Evolutionary conservation across 2,329 filamentous ascomycete genomes (phyloP), one percentile per base, ranked within the genome.

Genomic region (Fusarium agapanthi): DNA sequence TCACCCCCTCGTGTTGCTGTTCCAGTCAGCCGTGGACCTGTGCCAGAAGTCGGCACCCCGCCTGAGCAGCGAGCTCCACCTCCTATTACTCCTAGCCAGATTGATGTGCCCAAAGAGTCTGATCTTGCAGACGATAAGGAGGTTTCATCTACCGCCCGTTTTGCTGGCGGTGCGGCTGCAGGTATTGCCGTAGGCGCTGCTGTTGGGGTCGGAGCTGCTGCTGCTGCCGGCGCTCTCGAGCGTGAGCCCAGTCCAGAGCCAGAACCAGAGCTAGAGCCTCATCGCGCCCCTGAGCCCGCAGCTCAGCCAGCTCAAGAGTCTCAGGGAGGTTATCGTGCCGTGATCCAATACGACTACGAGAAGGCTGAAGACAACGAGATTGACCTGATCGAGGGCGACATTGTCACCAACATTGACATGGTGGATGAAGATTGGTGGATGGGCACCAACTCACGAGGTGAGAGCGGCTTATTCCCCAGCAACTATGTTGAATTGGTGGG

Each of bases 371-470:
- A 97, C 75, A 99, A 99, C 78, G 96, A 99, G 83, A 89, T 99
- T 64, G 95, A 97, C 74, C 88, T 99, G 24, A 87, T 89, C 32
- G 96, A 99, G 83, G 95, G 95, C 71, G 93, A 98, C 77, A 89
- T 91, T 72, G 92, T 99, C 41, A 95, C 89, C 30, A 92, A 97
- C 80, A 97, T 99, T 77, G 94, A 98, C 71, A 97, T 97, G 93
- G 94, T 99, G 5, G 96, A 98, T 76, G 93, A 97, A 57, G 95
- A 99, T 80, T 99, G 96, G 96, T 99, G 96, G 96, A 93, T 97
- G 89, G 96, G 97, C 47, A 93, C 92, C 74, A 99, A 98, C 84
- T 85, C 88, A 28, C 87, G 86, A 69, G 96, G 96, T 76, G 94
- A 98, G 82, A 91, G 87, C 65, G 96, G 96, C 53, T 87, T 99